A percentile compares a stretch with the other conserved stretches of the same genome.
Conservation (phyloP, 2,329 filamentous ascomycete genomes). For the Colletotrichum somersetense region DNA sequence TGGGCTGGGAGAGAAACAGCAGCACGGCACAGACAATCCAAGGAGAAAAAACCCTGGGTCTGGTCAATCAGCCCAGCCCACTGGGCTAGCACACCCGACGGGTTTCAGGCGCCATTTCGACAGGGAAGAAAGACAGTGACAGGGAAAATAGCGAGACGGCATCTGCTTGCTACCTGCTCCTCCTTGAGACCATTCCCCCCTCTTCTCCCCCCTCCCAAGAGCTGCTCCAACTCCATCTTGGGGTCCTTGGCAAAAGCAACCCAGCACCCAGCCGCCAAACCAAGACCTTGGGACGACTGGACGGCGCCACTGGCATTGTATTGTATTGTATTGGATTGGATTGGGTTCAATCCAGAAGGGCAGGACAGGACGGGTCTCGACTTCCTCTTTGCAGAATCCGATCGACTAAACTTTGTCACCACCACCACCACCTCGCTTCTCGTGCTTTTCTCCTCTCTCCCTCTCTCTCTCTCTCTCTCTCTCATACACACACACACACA, state of each 20-base stretch:
- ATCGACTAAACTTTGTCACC: conserved; percentile 38
- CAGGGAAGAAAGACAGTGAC: conserved; percentile 28
- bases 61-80: conserved; percentile 33
- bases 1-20: neutral
- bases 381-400: conserved; percentile 36
- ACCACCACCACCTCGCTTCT: conserved; percentile 9
- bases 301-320: conserved; percentile 16
- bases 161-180: conserved; percentile 30
- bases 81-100: conserved; percentile 26
- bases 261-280: conserved; percentile 32
- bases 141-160: conserved; percentile 23
- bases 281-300: conserved; percentile 29
- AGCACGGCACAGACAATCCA: conserved; percentile 31
- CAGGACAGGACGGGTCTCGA: conserved; percentile 14
- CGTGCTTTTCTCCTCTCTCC: neutral
- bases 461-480: conserved; percentile 2
- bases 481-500: neutral
- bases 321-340: conserved; percentile 23
- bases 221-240: conserved; percentile 37
- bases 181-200: conserved; percentile 22
- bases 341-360: neutral
- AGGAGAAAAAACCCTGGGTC: neutral
- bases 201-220: neutral
- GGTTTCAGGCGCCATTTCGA: conserved; percentile 39
- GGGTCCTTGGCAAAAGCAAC: conserved; percentile 36